A percentile compares a stretch with the other conserved stretches of the same genome.
Evolutionary conservation across 208 protist genomes (phyloP).

Genomic region (Leishmania braziliensis): DNA sequence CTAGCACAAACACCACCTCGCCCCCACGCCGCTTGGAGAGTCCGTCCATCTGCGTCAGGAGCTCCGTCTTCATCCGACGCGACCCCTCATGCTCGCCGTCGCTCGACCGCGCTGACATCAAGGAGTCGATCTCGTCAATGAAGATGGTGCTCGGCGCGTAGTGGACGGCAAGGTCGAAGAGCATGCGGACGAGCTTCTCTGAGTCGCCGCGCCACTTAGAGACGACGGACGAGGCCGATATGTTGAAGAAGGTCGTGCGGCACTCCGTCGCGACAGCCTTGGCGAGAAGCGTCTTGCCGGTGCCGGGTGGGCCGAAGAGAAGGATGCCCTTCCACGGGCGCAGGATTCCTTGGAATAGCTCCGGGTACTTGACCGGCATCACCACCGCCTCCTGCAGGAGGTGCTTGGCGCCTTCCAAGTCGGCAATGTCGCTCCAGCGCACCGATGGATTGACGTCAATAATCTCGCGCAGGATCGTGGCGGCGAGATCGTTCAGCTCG

Average conservation of each 20-base stretch:
- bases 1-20: slow-evolving; percentile 92
- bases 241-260: slow-evolving; percentile 99
- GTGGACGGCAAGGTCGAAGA: slow-evolving; percentile 94
- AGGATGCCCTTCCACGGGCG: slow-evolving; percentile 97
- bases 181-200: slow-evolving; percentile 96
- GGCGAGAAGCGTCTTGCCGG: slow-evolving; percentile 98
- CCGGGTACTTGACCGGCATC: slow-evolving; percentile 91
- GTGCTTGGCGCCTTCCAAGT: slow-evolving; percentile 91
- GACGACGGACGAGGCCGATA: slow-evolving; percentile 95
- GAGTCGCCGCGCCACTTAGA: slow-evolving; percentile 98
- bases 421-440: slow-evolving; percentile 92
- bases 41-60: slow-evolving; percentile 94
- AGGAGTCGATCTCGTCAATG: slow-evolving; percentile 99
- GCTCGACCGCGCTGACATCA: slow-evolving; percentile 94
- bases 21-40: slow-evolving; percentile 76
- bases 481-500: slow-evolving; percentile 81
- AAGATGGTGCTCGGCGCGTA: slow-evolving; percentile 98
- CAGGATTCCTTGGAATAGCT: slow-evolving; percentile 91
- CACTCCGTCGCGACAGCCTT: slow-evolving; percentile 97
- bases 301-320: slow-evolving; percentile 97
- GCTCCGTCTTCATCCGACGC: slow-evolving; percentile 94
- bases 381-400: slow-evolving; percentile 94
- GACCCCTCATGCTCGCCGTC: slow-evolving; percentile 94
- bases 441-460: slow-evolving; percentile 90
- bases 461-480: slow-evolving; percentile 84